Percentiles rank a stretch among this genome's conserved stretches.
phyloP scores from a whole-genome alignment of 1,139 yeast genomes.

The Kodamaea suecica region DNA sequence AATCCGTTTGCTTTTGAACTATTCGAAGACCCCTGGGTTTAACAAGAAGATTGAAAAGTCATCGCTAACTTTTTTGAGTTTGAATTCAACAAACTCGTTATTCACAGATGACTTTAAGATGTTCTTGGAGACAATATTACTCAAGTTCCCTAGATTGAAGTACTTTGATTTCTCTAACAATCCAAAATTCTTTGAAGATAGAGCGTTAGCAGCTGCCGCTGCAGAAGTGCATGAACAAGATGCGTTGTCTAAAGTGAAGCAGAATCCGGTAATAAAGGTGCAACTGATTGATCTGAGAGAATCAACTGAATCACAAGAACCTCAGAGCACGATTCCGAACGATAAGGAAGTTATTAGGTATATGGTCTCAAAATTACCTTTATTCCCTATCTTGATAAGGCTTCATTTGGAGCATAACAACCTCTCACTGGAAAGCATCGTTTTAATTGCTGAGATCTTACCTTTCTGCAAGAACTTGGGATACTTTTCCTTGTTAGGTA shows the following conservation, averaged over 20 bases:
- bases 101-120: constrained; percentile 33
- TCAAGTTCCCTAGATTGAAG: constrained; percentile 50
- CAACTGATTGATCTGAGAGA: neutral
- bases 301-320: no score
- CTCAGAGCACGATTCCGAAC: no score
- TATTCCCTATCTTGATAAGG: constrained; percentile 53
- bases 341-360: constrained; percentile 31
- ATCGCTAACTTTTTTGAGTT: constrained; percentile 42
- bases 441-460: constrained; percentile 56
- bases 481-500: constrained; percentile 61
- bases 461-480: constrained; percentile 60
- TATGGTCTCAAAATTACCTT: constrained; percentile 54
- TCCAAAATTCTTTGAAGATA: constrained; percentile 49
- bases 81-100: constrained; percentile 48
- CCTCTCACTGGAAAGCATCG: constrained; percentile 44
- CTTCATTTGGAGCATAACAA: constrained; percentile 62
- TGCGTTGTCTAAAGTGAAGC: neutral
- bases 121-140: constrained; percentile 30
- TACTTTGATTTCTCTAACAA: constrained; percentile 71
- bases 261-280: neutral
- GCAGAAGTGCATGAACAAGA: no score
- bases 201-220: no score
- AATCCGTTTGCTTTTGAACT: constrained; percentile 26
- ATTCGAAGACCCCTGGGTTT: constrained; percentile 19
- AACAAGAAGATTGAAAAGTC: constrained; percentile 20